Base-by-base conservation (phyloP, 306 rosid species). In the Ceratonia siliqua region DNA sequence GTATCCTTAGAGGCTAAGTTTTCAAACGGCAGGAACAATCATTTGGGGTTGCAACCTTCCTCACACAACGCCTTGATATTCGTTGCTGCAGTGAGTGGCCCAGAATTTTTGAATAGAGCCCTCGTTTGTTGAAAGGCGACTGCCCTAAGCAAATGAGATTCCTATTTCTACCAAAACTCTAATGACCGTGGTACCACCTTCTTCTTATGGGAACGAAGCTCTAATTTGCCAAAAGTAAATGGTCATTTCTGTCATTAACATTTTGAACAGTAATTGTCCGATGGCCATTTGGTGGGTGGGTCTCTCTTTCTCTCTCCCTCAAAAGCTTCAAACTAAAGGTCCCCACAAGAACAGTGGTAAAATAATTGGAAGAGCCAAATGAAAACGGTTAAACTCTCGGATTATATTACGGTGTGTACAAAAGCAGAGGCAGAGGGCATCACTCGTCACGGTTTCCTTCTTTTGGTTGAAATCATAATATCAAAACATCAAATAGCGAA, bases 141-240 rank as follows among this genome's bases (percentile, higher is more conserved):
- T 17, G 22, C 86, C 62, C 53, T 78, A 82, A 78, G 83, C 27
- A 78, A 82, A 54, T 68, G 64, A 78, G 82, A 81, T 84, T 73
- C 81, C 32, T 5, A 27, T 58, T 68, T 67, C 27, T 39, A 62
- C 42, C 6, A 15, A 72, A 49, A 15, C 18, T 62, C 12, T 33
- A 68, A 62, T 62, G 81, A 32, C 65, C 54, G 74, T 62, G 65
- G 77, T 82, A 74, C 74, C 82, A 73, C 73, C 10, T 15, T 21
- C 56, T 65, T 33, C 50, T 5, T 67, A 56, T 76, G 32, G 35
- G 52, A 39, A 65, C 61, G 62, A 46, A 36, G 59, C 39, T 32
- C 8, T 13, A 5, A 54, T 33, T 61, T 39, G 53, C 49, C 43
- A 55, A 69, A 10, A 65, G 13, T 75, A 55, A 14, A 55, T 82